phyloP scores from a whole-genome alignment of 805 yeast species.

The Candida maris region DNA sequence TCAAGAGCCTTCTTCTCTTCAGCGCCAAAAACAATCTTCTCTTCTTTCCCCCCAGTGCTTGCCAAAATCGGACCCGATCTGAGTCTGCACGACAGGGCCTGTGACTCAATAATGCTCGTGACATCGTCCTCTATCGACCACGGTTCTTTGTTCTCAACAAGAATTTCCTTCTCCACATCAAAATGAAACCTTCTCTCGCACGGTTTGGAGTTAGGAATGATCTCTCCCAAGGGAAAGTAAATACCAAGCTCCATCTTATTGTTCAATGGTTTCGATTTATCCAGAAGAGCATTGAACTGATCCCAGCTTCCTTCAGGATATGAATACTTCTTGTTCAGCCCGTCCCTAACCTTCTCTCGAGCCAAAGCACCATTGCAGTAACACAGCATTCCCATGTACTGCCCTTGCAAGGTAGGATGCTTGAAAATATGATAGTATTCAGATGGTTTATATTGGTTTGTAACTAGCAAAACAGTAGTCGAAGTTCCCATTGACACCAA shows the following conservation, averaged over 20 bases:
- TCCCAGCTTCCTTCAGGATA: slow-evolving; percentile 45
- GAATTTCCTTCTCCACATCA: slow-evolving; percentile 27
- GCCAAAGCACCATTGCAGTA: slow-evolving; percentile 90
- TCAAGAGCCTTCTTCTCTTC: slow-evolving; percentile 20
- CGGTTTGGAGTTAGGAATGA: slow-evolving; percentile 75
- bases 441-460: slow-evolving; percentile 73
- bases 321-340: slow-evolving; percentile 45
- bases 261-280: slow-evolving; percentile 29
- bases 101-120: slow-evolving; percentile 76
- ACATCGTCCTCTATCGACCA: slow-evolving; percentile 65
- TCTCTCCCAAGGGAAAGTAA: slow-evolving; percentile 87
- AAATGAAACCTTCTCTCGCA: slow-evolving; percentile 54
- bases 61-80: slow-evolving; percentile 77
- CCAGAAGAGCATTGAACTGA: slow-evolving; percentile 54
- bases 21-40: slow-evolving; percentile 1
- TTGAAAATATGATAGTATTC: slow-evolving; percentile 80
- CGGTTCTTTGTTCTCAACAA: slow-evolving; percentile 27
- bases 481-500: slow-evolving; percentile 85
- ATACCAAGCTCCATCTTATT: slow-evolving; percentile 57
- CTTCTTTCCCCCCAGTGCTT: slow-evolving; percentile 11
- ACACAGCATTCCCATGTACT: slow-evolving; percentile 94
- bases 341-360: slow-evolving; percentile 70
- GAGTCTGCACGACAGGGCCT: slow-evolving; percentile 78
- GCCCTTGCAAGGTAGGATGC: slow-evolving; percentile 74
- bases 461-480: slow-evolving; percentile 81